Evolutionary conservation across 495 filamentous ascomycete genomes (phyloP), one percentile per base, ranked within the genome.

Genomic region (Parmelia sp.): DNA sequence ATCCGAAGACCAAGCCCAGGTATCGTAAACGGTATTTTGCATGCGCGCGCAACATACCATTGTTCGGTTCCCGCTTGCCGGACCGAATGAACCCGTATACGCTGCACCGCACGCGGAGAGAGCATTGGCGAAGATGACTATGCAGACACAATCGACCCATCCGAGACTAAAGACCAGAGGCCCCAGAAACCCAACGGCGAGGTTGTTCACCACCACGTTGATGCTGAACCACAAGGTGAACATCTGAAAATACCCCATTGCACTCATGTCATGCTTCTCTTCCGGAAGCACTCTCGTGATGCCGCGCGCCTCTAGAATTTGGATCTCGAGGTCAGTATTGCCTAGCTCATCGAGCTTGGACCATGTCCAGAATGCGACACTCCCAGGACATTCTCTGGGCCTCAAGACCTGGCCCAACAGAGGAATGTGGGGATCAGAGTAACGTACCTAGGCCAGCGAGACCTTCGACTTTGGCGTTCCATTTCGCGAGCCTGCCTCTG

Each of bases 71-170:
- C 89, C 89, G 71, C 82, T 86, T 60, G 66, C 69, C 0, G 89
- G 88, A 12, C 89, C 89, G 78, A 84, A 91, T 33, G 82, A 85
- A 51, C 86, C 83, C 66, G 86, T 87, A 73, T 88, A 91, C 1
- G 83, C 85, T 21, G 85, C 80, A 0, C 81, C 79, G 6, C 80
- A 68, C 55, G 79, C 75, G 21, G 87, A 87, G 9, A 84, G 59
- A 25, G 85, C 61, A 14, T 74, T 79, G 23, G 87, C 88, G 67
- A 89, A 84, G 8, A 88, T 72, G 35, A 82, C 83, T 69, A 83
- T 85, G 23, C 89, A 69, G 29, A 82, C 80, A 31, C 82, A 78
- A 74, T 91, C 89, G 14, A 74, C 70, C 72, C 89, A 90, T n/a
- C 86, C 82, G 33, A 92, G 75, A 2, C 75, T 73, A 66, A 86